Conservation (phyloP, 495 filamentous ascomycete genomes). For the Penicilliopsis zonata region DNA sequence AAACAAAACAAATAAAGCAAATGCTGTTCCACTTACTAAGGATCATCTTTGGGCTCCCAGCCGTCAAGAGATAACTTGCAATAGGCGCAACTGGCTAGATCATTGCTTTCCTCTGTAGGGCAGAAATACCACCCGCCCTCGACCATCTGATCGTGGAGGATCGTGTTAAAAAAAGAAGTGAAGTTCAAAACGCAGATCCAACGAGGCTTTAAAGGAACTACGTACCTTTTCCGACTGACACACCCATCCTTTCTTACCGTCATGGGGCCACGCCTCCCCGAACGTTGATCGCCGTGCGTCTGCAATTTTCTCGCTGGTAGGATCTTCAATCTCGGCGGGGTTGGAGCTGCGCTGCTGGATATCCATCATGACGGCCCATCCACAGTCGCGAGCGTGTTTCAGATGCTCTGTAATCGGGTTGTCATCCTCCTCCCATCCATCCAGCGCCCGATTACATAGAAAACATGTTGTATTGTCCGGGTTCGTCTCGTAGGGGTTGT, state of each 20-base stretch:
- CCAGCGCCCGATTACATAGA: constrained; percentile 63
- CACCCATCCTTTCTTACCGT: constrained; percentile 74
- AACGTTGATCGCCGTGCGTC: constrained; percentile 77
- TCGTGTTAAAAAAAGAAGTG: constrained; percentile 2
- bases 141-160: too few species aligned
- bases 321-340: constrained; percentile 53
- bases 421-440: constrained; percentile 83
- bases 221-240: constrained; percentile 79
- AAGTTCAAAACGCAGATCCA: constrained; percentile 1
- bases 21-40: constrained; percentile 44
- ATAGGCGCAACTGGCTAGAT: constrained; percentile 80
- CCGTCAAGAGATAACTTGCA: constrained; percentile 77
- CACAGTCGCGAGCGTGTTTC: constrained; percentile 67
- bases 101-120: constrained; percentile 64
- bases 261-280: constrained; percentile 68
- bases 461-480: constrained; percentile 89
- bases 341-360: constrained; percentile 57
- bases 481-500: constrained; percentile 55
- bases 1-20: constrained; percentile 7
- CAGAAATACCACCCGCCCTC: constrained; percentile 91
- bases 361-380: constrained; percentile 73
- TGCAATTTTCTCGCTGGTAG: constrained; percentile 51
- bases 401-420: constrained; percentile 73
- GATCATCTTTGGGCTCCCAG: constrained; percentile 86
- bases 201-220: constrained; percentile 1